phyloP scores from a whole-genome alignment of 2,329 filamentous ascomycete genomes.

The Nectriaceae sp. region DNA sequence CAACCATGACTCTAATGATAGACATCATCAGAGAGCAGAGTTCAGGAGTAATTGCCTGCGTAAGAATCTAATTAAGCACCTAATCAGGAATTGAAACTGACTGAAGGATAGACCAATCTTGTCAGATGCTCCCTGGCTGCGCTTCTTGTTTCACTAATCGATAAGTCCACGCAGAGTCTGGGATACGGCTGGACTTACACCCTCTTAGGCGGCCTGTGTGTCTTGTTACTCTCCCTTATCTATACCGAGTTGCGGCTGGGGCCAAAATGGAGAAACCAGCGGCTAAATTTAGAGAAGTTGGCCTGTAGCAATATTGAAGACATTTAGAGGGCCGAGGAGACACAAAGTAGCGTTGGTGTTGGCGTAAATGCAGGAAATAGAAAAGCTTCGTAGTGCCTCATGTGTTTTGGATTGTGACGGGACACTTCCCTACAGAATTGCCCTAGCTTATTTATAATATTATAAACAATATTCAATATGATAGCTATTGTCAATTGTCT shows the following conservation, averaged over 20 bases:
- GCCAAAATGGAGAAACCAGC: constrained; percentile 6
- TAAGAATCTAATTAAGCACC: not conserved
- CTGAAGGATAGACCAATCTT: constrained; percentile 5
- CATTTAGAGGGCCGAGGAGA: no score
- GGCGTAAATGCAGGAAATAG: no score
- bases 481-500: no score
- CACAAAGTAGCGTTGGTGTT: no score
- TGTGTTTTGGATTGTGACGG: no score
- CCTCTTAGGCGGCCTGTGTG: constrained; percentile 8
- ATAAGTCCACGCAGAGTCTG: constrained; percentile 4
- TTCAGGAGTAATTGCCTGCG: constrained; percentile 9
- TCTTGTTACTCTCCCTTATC: constrained; percentile 4
- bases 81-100: not conserved
- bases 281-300: no score
- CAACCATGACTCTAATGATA: constrained; percentile 13
- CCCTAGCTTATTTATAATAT: no score
- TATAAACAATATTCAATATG: no score
- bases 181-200: constrained; percentile 12
- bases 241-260: constrained; percentile 6
- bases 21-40: constrained; percentile 10
- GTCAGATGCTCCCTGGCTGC: constrained; percentile 11
- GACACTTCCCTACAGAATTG: no score
- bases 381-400: no score
- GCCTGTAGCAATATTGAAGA: not conserved
- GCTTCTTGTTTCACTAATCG: constrained; percentile 11